Evolutionary conservation across 1,284 basidiomycete species (phyloP), one percentile per base, ranked within the genome.

Genomic region (Heterobasidion annosum): DNA sequence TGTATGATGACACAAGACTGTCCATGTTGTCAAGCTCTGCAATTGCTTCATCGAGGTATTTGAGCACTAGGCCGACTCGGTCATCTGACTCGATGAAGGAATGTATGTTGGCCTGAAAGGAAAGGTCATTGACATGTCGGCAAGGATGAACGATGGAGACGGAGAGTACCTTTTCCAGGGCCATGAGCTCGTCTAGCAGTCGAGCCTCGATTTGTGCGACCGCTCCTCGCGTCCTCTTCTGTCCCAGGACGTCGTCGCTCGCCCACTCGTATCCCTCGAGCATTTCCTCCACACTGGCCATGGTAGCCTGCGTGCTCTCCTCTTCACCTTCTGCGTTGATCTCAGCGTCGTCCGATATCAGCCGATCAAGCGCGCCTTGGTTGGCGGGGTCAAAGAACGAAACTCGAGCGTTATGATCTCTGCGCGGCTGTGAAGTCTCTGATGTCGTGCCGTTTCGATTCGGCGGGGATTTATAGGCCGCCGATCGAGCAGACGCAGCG

Each of bases 221-320:
- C 5, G 88, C 82, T n/a, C 88, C 87, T 61, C 79, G 76, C 18
- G 73, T 73, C 54, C 80, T 76, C 60, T 80, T 82, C 58, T 79
- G 71, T 13, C 79, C 78, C 43, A 87, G 73, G 25, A 84, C 73
- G 66, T 84, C 79, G 59, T 88, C 87, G 58, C 81, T 83, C 0
- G 88, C 84, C 93, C 93, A 98, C 67, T 99, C 96, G 65, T 98
- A 96, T 0, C 95, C 95, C 65, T 99, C 96, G 9, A 99, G 78
- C 91, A 99, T 95, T 67, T 99, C 97, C 67, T 99, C 97, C 3
- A 99, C 92, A 67, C 85, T 95, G 8, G 86, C 75, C 68, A 97
- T 79, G 5, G 90, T 91, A 6, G 86, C 90, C 61, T 91, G 85
- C 10, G 85, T 82, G 52, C 79, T 81, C 61, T 88, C 88, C 46